Base-by-base conservation (phyloP, 768 basidiomycete species). In the Phaeolepiota aurea region DNA sequence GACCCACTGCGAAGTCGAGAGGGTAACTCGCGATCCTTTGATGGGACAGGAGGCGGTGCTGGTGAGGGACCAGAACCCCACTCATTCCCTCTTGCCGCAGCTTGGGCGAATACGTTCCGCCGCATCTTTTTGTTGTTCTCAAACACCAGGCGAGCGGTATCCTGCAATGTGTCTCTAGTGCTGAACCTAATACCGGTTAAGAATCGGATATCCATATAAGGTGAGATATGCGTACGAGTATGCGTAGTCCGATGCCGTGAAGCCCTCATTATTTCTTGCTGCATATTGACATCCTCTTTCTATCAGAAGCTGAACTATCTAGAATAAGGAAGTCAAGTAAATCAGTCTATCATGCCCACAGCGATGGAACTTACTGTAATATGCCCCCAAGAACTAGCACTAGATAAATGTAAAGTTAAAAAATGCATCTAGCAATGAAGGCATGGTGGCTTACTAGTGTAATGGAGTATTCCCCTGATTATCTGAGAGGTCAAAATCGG, bases 191-290 rank as follows among this genome's bases (percentile, higher is more conserved):
- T 14, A 42, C 39, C 16, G 16, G 37, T 47, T 32, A 43, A 32
- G 12, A 21, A 22, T 20, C 37, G 21, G 40, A 32, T 30, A 25
- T 31, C 5, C 21, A 22, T 14, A 37, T 16, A 43, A 14, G 12
- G 34, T 20, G 28, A 11, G 41, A 31, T 41, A 33, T 23, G 71
- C 82, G 44, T 54, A 87, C 77, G 86, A 87, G 57, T 88, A 96
- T 12, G 92, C 89, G 58, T 93, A 96, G 62, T 97, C 93, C 0
- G 82, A 81, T 7, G 93, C 83, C 7, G 87, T 88, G 57, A 91
- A 96, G 0, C 91, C 91, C 46, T 88, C 79, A 44, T 91, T 90
- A 56, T 97, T 97, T 47, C 83, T 76, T 15, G 81, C 82, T 19
- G 76, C 66, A 56, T 79, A 88, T 52, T 83, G 82, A 52, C 89